phyloP scores from a whole-genome alignment of 352 stramenopile species.

The Pythium brachiatum region DNA sequence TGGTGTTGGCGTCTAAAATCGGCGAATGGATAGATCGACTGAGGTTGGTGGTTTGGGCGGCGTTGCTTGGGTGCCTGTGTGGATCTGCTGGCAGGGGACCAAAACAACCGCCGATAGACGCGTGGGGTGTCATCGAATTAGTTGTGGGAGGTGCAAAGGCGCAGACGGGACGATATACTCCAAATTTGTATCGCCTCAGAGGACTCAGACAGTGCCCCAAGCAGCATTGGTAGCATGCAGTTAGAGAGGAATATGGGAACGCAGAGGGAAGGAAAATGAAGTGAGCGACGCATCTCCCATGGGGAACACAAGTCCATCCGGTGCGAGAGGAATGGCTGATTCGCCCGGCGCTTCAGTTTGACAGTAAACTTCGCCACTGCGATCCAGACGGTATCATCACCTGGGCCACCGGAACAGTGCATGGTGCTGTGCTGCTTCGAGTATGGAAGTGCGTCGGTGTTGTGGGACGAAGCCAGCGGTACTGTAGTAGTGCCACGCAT shows the following conservation, averaged over 20 bases:
- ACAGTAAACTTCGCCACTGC: background rate
- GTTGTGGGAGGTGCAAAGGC: conserved; percentile 10
- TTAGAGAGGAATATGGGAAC: conserved; percentile 1
- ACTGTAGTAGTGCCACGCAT: no score
- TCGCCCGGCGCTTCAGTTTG: background rate
- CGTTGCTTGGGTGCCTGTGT: no score
- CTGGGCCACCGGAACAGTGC: no score
- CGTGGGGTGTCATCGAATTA: conserved; percentile 9
- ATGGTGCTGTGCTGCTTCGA: no score
- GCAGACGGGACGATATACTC: background rate
- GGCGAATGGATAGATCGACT: conserved; percentile 18
- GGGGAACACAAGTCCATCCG: background rate
- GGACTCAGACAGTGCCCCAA: conserved; percentile 16
- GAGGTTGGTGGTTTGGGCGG: background rate
- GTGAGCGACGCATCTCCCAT: background rate
- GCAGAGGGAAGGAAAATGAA: conserved; percentile 9
- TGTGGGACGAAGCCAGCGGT: no score
- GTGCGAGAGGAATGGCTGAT: background rate
- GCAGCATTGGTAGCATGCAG: conserved; percentile 5
- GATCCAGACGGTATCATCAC: no score
- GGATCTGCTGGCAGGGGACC: background rate
- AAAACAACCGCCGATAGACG: no score
- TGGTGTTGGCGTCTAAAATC: background rate
- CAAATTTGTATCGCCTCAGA: conserved; percentile 20
- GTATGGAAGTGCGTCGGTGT: no score